Conservation (phyloP, 176 grass and related monocot genomes). For the Aegilops longissima region DNA sequence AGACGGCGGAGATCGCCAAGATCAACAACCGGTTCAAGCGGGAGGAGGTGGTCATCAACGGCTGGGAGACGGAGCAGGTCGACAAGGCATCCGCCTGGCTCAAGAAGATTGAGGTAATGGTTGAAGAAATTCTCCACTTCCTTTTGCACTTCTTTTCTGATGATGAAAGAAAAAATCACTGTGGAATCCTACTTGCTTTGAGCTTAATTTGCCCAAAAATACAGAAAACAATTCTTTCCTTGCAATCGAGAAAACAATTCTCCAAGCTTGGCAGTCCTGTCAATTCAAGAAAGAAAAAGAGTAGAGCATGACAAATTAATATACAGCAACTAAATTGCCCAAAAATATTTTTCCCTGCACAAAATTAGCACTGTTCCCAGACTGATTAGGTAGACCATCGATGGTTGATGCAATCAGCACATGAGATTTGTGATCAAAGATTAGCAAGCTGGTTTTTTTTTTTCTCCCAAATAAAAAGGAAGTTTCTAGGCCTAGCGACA, state of each 20-base stretch:
- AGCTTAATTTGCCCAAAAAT: neutral
- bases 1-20: slow-evolving; percentile 87
- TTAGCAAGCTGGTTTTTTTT: neutral
- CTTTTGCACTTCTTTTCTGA: neutral
- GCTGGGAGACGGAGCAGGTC: slow-evolving; percentile 75
- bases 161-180: neutral
- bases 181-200: neutral
- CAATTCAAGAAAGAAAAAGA: neutral
- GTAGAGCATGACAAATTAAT: neutral
- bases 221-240: neutral
- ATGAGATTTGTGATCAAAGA: neutral
- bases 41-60: slow-evolving; percentile 91
- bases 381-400: neutral
- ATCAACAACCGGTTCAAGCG: slow-evolving; percentile 90
- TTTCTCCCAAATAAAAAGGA: neutral
- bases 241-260: too few relatives aligned
- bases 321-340: neutral
- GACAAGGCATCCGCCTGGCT: slow-evolving; percentile 68
- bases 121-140: neutral
- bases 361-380: neutral
- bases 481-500: neutral
- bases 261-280: neutral
- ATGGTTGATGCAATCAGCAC: neutral
- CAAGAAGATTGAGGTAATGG: slow-evolving; percentile 88
- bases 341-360: neutral